These are phyloP conservation scores for Tripterygium wilfordii DNA, from an alignment of 177 flowering plant genomes.

Conservation along the genomic window DNA sequence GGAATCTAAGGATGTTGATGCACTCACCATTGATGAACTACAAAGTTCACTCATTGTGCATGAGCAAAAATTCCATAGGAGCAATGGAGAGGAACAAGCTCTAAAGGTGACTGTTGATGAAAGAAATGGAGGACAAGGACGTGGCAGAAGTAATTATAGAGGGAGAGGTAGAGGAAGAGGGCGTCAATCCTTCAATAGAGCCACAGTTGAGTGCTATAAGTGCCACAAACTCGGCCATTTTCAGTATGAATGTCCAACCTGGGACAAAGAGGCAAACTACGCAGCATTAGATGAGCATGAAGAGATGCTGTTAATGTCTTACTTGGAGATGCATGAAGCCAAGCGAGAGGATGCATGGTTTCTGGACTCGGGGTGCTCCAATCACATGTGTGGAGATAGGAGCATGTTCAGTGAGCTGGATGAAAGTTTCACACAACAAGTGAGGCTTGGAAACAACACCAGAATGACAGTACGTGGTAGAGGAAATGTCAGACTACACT, in stretches of 20 bases:
- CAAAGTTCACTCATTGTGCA: too few species aligned
- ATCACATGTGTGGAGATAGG: constrained; percentile 5
- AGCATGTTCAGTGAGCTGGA: background rate
- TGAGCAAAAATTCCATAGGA: background rate
- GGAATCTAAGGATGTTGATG: too few species aligned
- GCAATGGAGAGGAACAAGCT: background rate
- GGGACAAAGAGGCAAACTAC: background rate
- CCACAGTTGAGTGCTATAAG: constrained; percentile 1
- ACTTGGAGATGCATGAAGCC: background rate
- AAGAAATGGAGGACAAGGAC: too few species aligned
- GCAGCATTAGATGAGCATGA: background rate
- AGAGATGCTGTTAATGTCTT: background rate
- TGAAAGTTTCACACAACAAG: background rate
- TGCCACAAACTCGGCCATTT: constrained; percentile 3
- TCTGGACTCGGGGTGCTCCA: background rate
- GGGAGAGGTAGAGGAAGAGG: constrained; percentile 2
- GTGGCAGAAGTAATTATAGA: background rate
- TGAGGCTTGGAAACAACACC: background rate
- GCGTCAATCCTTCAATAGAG: background rate
- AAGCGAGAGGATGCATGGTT: background rate
- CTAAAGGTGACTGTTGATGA: background rate
- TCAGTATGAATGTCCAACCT: background rate
- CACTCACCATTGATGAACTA: background rate
- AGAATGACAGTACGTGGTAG: background rate
- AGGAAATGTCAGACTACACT: background rate